Evolutionary conservation across 225 moss, liverwort and hornwort species (phyloP).

Genomic region (Rhytidiadelphus loreus): DNA sequence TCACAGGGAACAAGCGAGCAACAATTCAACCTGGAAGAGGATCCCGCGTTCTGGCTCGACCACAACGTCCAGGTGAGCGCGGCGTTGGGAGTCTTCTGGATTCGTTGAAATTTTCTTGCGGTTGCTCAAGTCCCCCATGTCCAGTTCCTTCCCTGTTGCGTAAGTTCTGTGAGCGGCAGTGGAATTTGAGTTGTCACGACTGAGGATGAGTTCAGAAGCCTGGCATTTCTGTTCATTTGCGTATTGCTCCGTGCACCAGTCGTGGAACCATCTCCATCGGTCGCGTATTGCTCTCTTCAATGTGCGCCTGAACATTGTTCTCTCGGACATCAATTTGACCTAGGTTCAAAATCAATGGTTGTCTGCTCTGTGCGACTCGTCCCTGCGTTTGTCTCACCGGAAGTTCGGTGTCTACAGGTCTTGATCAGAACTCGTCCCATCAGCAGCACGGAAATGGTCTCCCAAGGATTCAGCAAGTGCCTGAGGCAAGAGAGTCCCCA

Average conservation of each 20-base stretch:
- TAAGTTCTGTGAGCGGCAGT: neutral
- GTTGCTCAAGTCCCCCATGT: neutral
- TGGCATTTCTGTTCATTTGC: neutral
- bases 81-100: neutral
- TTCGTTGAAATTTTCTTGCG: neutral
- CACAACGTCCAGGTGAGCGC: conserved; percentile 48
- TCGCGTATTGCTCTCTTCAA: neutral
- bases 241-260: neutral
- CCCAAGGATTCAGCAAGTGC: conserved; percentile 43
- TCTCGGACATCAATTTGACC: neutral
- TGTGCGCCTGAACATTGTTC: neutral
- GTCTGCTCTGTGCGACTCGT: neutral
- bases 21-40: conserved; percentile 47
- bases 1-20: conserved; percentile 8
- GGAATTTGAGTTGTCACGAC: neutral
- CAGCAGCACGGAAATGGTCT: conserved; percentile 27
- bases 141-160: neutral
- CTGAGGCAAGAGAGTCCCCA: neutral
- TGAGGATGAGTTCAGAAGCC: neutral
- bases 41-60: conserved; percentile 50
- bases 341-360: neutral
- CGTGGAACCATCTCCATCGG: neutral
- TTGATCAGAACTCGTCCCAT: conserved; percentile 42
- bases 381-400: neutral
- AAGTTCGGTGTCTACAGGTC: conserved; percentile 4